Conservation (phyloP, 2,329 filamentous ascomycete genomes). For the Aspergillus sp. region DNA sequence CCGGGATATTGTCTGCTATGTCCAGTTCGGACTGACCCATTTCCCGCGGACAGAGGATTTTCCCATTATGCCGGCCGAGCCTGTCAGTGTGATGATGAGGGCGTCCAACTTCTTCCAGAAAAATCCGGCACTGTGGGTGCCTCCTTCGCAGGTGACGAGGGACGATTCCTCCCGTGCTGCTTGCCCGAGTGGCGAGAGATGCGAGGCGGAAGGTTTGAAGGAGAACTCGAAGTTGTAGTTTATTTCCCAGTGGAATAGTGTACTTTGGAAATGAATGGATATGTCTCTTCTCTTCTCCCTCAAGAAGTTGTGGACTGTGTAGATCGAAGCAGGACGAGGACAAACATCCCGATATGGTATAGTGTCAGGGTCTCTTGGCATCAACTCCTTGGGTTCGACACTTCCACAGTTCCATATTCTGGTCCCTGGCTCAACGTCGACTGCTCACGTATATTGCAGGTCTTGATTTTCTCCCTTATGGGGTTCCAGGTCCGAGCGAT, state of each 20-base stretch:
- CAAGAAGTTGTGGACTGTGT: no score
- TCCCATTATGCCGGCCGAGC: conserved; percentile 51
- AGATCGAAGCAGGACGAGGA: no score
- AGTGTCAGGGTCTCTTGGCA: no score
- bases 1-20: conserved; percentile 47
- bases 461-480: conserved; percentile 11
- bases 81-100: conserved; percentile 47
- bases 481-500: conserved; percentile 8
- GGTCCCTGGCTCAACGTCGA: no score
- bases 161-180: conserved; percentile 1
- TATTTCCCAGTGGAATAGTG: no score
- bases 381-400: no score
- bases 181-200: neutral
- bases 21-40: conserved; percentile 52
- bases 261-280: no score
- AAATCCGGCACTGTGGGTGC: conserved; percentile 52
- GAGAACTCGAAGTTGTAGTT: conserved; percentile 1
- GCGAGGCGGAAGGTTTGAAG: neutral
- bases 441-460: conserved; percentile 5
- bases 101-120: conserved; percentile 51
- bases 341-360: no score
- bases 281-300: no score
- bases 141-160: conserved; percentile 17
- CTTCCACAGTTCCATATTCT: no score
- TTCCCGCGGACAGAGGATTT: conserved; percentile 44